Conservation (phyloP, 2,329 filamentous ascomycete species). For the Clarireedia sp. region DNA sequence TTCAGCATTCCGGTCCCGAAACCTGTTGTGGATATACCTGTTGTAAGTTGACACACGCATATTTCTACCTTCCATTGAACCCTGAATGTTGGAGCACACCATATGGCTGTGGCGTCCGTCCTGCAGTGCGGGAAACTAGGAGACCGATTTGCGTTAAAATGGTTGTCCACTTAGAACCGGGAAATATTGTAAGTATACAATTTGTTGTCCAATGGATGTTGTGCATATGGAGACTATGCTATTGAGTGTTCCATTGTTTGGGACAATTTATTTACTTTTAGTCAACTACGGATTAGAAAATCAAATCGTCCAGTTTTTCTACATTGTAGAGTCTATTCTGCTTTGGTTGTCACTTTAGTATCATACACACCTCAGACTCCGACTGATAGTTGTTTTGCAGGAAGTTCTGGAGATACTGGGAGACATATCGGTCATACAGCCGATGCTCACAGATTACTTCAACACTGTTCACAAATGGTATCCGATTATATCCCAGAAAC, state of each 20-base stretch:
- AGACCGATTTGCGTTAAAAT: too few relatives aligned
- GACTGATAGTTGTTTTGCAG: constrained; percentile 16
- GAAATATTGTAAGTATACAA: too few relatives aligned
- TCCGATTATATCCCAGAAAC: constrained; percentile 40
- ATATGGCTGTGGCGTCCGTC: background rate
- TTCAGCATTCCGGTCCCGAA: constrained; percentile 32
- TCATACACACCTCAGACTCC: too few relatives aligned
- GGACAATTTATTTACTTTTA: too few relatives aligned
- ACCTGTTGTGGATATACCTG: constrained; percentile 20
- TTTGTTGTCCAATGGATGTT: too few relatives aligned
- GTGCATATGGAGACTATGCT: too few relatives aligned
- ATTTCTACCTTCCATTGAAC: background rate
- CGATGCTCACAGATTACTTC: constrained; percentile 36
- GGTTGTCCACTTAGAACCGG: too few relatives aligned
- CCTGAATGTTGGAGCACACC: background rate
- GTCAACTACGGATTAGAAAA: too few relatives aligned
- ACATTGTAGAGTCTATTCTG: background rate
- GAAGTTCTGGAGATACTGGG: constrained; percentile 35
- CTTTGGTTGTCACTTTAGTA: too few relatives aligned
- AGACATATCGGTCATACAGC: constrained; percentile 31
- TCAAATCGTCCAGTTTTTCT: too few relatives aligned
- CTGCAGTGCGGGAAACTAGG: too few relatives aligned
- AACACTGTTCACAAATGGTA: constrained; percentile 39
- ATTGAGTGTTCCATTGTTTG: too few relatives aligned
- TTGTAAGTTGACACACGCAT: background rate